phyloP scores from a whole-genome alignment of 2,329 filamentous ascomycete species.

The Pseudodiploospora longispora region DNA sequence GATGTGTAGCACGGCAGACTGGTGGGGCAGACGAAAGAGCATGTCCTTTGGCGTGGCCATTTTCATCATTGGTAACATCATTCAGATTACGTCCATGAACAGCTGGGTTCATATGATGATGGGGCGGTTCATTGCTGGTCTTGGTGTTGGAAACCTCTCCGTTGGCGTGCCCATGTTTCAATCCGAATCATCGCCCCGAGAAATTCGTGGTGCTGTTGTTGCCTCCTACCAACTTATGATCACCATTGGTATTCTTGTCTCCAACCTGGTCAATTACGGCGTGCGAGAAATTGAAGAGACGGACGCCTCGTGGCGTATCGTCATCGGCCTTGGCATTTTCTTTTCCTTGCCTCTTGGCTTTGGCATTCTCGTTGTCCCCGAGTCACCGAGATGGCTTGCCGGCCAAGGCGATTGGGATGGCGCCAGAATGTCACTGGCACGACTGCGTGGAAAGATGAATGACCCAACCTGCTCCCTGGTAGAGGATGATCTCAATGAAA shows the following conservation, averaged over 20 bases:
- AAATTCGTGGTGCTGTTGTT: conserved; percentile 58
- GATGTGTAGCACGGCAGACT: conserved; percentile 40
- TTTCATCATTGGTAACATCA: conserved; percentile 56
- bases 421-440: conserved; percentile 41
- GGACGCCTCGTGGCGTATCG: conserved; percentile 51
- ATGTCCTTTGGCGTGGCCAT: conserved; percentile 45
- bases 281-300: conserved; percentile 33
- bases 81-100: conserved; percentile 52
- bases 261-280: conserved; percentile 48
- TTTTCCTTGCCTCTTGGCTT: conserved; percentile 44
- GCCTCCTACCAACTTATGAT: conserved; percentile 68
- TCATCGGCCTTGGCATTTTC: conserved; percentile 48
- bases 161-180: conserved; percentile 61
- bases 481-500: conserved; percentile 46
- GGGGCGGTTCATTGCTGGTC: conserved; percentile 57
- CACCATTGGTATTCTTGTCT: conserved; percentile 57
- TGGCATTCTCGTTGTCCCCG: conserved; percentile 46
- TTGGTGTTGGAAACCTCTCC: conserved; percentile 59
- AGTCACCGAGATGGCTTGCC: conserved; percentile 50
- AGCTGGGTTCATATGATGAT: conserved; percentile 59
- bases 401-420: conserved; percentile 37
- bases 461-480: conserved; percentile 36
- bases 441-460: conserved; percentile 43
- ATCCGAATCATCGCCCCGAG: conserved; percentile 52
- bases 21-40: conserved; percentile 48